Conservation (phyloP, 805 yeast genomes). For the Candida awuae region DNA sequence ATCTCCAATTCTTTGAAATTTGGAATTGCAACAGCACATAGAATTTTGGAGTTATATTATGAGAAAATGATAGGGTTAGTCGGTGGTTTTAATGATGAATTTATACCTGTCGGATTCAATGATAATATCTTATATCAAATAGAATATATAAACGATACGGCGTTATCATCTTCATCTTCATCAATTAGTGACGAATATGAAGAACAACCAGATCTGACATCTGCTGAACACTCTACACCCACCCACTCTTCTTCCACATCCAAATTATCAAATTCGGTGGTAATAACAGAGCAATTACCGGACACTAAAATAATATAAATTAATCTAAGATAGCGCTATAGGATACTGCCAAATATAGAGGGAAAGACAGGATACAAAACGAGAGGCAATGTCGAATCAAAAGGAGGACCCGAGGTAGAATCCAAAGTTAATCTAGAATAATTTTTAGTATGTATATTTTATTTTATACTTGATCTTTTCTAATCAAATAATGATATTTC, state of each 20-base stretch:
- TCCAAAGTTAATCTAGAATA: too few relatives aligned
- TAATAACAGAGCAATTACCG: not conserved
- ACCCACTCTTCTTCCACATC: not conserved
- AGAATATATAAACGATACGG: not conserved
- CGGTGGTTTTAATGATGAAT: conserved; percentile 26
- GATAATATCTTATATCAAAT: conserved; percentile 19
- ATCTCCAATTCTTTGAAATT: conserved; percentile 18
- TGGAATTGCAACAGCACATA: conserved; percentile 29
- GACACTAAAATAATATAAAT: too few relatives aligned
- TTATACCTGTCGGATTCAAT: conserved; percentile 24
- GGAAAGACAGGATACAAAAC: too few relatives aligned
- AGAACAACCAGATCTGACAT: not conserved
- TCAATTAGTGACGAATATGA: not conserved
- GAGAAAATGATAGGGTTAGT: conserved; percentile 41
- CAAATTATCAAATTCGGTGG: too few relatives aligned
- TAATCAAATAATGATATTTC: too few relatives aligned
- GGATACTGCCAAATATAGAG: too few relatives aligned
- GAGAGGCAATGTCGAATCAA: too few relatives aligned
- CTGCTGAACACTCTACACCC: too few relatives aligned
- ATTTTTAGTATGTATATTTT: too few relatives aligned
- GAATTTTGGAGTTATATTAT: conserved; percentile 41
- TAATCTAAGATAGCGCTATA: too few relatives aligned
- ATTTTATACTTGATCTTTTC: too few relatives aligned
- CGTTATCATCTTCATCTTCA: not conserved
- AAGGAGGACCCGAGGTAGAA: too few relatives aligned